Evolutionary conservation across 352 stramenopile genomes (phyloP), one percentile per base, ranked within the genome.

Genomic region (Phytopythium chamaehyphon): DNA sequence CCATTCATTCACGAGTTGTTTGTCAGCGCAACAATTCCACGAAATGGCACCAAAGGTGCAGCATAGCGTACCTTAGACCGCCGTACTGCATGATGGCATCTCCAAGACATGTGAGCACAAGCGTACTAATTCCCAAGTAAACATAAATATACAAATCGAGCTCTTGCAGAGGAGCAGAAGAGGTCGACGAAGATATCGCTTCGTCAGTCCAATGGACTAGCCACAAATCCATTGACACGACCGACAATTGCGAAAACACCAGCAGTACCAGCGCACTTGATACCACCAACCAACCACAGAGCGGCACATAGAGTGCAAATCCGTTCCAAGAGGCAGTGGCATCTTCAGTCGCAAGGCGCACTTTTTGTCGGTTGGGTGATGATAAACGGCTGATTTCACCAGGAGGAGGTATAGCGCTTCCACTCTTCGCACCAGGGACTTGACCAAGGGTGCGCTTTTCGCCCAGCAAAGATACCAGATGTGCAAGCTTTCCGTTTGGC

Each of bases 191-290:
- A 26, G 26, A 8, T 9, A 15, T 39, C 24, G 43, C 15, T 10
- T 21, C 49, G 28, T 55, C 65, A 0, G 74, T 86, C 76, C 79
- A 90, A 24, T 68, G 63, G 6, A 69, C 80, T 31, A 90, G 51
- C 79, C 79, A 90, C 21, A 90, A 60, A 59, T 88, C 76, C 3
- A 64, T 87, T 21, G 79, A 71, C 26, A 90, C 58, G 23, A 67
- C 70, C 1, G 71, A 66, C 4, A 86, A 35, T 47, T 90, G 79
- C 7, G 66, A 68, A 6, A 51, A 40, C 24, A 86, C 46, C 1
- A 90, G 47, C 19, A 87, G 53, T 0, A 54, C 40, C 14, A 77
- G 21, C 0, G 70, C 67, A 10, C 66, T 63, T 8, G 78, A 16
- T 6, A 59, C 65, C 19, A 76, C 55, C 21, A 73, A 59, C 11